phyloP scores from a whole-genome alignment of 2,329 filamentous ascomycete species.

The Colletotrichum graminicola region DNA sequence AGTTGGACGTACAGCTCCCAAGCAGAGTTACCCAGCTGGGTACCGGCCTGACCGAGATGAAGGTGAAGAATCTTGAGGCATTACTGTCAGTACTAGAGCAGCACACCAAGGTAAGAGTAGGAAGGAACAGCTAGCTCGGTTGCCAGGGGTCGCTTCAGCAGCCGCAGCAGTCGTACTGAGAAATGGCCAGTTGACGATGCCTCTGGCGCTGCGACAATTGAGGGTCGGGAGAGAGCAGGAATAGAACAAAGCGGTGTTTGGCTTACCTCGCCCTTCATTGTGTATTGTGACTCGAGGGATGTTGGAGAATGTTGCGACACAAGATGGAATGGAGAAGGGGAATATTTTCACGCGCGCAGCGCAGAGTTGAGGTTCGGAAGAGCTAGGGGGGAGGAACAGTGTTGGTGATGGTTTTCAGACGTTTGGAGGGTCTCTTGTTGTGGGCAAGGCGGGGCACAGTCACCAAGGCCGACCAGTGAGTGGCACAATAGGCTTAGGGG shows the following conservation, averaged over 20 bases:
- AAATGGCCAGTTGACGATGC: slow-evolving; percentile 19
- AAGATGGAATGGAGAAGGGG: slow-evolving; percentile 43
- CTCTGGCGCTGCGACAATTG: background rate
- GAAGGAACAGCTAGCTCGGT: slow-evolving; percentile 8
- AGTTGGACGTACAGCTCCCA: slow-evolving; percentile 76
- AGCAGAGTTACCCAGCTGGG: slow-evolving; percentile 80
- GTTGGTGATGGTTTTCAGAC: slow-evolving; percentile 52
- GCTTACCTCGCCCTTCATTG: slow-evolving; percentile 71
- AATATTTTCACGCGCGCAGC: slow-evolving; percentile 53
- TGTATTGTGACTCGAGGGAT: slow-evolving; percentile 48
- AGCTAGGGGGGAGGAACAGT: slow-evolving; percentile 46
- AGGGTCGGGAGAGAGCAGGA: slow-evolving; percentile 6
- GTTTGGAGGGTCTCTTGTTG: slow-evolving; percentile 47
- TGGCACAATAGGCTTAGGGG: slow-evolving; percentile 39
- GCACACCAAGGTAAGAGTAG: slow-evolving; percentile 19
- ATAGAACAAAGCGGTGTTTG: background rate
- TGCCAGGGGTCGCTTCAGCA: slow-evolving; percentile 32
- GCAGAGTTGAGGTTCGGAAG: slow-evolving; percentile 47
- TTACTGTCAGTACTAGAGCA: slow-evolving; percentile 23
- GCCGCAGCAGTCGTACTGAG: slow-evolving; percentile 21
- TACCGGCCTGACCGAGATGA: slow-evolving; percentile 77
- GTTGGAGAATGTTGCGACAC: slow-evolving; percentile 43
- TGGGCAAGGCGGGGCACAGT: slow-evolving; percentile 48
- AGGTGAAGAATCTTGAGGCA: slow-evolving; percentile 69
- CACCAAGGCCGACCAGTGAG: slow-evolving; percentile 42